Base-by-base conservation (phyloP, 2,329 filamentous ascomycete species). In the Sporothrix protearum region DNA sequence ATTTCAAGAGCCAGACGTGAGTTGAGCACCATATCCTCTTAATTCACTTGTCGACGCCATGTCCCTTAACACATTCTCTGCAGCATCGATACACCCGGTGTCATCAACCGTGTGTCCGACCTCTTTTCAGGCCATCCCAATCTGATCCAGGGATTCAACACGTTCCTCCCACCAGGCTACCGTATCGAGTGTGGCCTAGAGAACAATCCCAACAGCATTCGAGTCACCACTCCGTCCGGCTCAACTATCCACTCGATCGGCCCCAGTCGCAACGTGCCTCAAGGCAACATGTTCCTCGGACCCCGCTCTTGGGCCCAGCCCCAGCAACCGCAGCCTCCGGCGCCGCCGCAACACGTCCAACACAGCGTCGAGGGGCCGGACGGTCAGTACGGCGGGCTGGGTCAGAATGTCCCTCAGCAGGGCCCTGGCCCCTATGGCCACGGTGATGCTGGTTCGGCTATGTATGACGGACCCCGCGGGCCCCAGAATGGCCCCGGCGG, bases 101-200 rank as follows among this genome's bases (percentile, higher is more conserved):
- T 99, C 2, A 99, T 99, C 76, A 96, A 97, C 77, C 90, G 96
- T 66, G 96, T 99, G 36, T 98, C 96, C 1, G 93, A 94, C 69
- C 88, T 99, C 1, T 99, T 99, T 79, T 94, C 95, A 28, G 96
- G 96, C 2, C 95, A 99, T 77, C 96, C 96, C 2, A 96, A 92
- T 78, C 86, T 97, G 33, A 98, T 99, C 66, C 95, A 98, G 80
- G 96, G 96, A 0, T 99, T 99, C 80, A 99, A 99, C 79, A 99
- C 96, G 0, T 99, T 99, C 79, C 84, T 99, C 9, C 96, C 96
- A 3, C 94, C 94, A 0, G 94, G 96, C 2, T 99, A 99, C 79
- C 88, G 96, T 72, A 99, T 99, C 73, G 96, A 99, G 79, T 99
- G 96, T 77, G 95, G 95, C 39, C 91, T 93, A 19, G 93, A 93